A percentile compares a stretch with the other conserved stretches of the same genome.
phyloP scores from a whole-genome alignment of 1,139 yeast species.

The Nematodospora anomalae region DNA sequence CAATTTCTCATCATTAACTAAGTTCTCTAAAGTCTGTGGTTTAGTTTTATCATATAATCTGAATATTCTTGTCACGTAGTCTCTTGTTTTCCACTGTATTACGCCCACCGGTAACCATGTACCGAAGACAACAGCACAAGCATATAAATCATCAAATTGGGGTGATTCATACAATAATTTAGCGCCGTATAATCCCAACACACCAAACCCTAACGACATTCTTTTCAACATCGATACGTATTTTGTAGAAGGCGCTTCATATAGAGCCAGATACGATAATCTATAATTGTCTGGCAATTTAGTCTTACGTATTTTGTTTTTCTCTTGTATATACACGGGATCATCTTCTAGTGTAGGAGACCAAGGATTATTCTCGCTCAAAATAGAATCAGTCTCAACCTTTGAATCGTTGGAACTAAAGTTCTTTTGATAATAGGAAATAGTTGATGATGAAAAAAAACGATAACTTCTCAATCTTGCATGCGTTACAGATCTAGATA shows the following conservation, averaged over 20 bases:
- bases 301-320: conserved; percentile 24
- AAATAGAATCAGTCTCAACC: conserved; percentile 44
- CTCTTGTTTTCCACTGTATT: conserved; percentile 57
- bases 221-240: conserved; percentile 57
- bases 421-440: conserved; percentile 13
- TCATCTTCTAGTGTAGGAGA: conserved; percentile 46
- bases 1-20: conserved; percentile 60
- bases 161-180: conserved; percentile 57
- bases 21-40: conserved; percentile 65
- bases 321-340: conserved; percentile 31
- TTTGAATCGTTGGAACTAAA: conserved; percentile 34
- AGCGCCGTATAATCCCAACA: conserved; percentile 55
- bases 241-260: conserved; percentile 56
- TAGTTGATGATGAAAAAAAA: background rate
- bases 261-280: conserved; percentile 53
- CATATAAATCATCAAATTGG: conserved; percentile 55
- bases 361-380: conserved; percentile 49
- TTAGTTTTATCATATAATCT: conserved; percentile 62
- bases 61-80: conserved; percentile 72
- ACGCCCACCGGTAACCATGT: conserved; percentile 50
- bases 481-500: too few species aligned
- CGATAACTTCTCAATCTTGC: too few species aligned
- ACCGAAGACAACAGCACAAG: conserved; percentile 39
- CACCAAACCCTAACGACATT: conserved; percentile 53
- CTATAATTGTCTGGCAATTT: conserved; percentile 45